A percentile compares a stretch with the other conserved stretches of the same genome.
phyloP scores from a whole-genome alignment of 139 green algal genomes.

The Tetraselmis striata region DNA sequence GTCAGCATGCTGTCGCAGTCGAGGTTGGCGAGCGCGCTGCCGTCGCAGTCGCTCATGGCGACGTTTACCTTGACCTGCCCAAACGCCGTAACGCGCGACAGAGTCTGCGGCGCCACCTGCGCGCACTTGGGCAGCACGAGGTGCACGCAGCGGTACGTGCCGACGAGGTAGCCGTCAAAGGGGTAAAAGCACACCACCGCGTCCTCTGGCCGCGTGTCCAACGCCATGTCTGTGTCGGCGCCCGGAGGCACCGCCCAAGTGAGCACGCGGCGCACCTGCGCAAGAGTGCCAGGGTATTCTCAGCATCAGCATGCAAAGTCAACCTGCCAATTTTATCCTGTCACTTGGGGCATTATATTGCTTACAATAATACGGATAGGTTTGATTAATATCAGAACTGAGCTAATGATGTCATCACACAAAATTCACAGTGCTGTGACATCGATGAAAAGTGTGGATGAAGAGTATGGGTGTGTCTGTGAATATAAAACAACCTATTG shows the following conservation, averaged over 20 bases:
- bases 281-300: no score
- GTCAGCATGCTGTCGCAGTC: not conserved
- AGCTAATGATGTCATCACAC: no score
- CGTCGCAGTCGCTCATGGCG: not conserved
- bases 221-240: not conserved
- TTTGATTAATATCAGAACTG: no score
- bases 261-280: not conserved
- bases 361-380: no score
- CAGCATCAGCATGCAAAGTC: no score
- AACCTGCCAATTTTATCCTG: no score
- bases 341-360: no score
- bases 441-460: no score
- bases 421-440: no score
- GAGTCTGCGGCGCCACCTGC: not conserved
- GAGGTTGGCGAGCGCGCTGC: not conserved
- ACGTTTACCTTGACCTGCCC: not conserved
- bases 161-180: constrained; percentile 16
- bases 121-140: constrained; percentile 2
- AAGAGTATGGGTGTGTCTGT: no score
- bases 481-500: no score
- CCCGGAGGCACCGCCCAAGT: not conserved
- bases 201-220: constrained; percentile 8
- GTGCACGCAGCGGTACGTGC: constrained; percentile 10
- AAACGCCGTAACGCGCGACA: not conserved
- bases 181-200: constrained; percentile 16